These are phyloP conservation scores for Globisporangium recalcitrans DNA, from an alignment of 352 stramenopile species.

Conservation along the genomic window DNA sequence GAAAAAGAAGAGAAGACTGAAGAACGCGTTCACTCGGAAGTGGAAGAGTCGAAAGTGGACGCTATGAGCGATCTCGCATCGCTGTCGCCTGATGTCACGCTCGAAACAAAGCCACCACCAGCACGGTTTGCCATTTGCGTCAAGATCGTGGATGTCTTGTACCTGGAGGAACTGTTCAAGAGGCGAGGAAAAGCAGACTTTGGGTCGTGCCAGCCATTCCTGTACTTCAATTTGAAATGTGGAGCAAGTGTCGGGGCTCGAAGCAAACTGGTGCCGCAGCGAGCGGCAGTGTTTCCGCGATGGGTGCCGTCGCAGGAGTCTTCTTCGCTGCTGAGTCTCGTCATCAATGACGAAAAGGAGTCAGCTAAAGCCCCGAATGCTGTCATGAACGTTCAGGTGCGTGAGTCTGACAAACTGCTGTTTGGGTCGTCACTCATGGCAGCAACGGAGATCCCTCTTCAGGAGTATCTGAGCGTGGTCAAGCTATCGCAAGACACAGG, in stretches of 20 bases:
- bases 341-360: slow-evolving; percentile 20
- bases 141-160: slow-evolving; percentile 42
- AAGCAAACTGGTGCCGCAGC: slow-evolving; percentile 38
- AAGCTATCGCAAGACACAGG: slow-evolving; percentile 16
- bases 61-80: neutral
- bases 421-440: slow-evolving; percentile 69
- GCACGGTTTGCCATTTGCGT: slow-evolving; percentile 27
- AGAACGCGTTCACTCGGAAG: slow-evolving; percentile 2
- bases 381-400: slow-evolving; percentile 52
- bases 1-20: slow-evolving; percentile 15
- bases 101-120: neutral
- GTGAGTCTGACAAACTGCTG: slow-evolving; percentile 61
- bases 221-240: slow-evolving; percentile 38
- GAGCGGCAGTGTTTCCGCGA: slow-evolving; percentile 49
- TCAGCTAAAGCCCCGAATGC: slow-evolving; percentile 10
- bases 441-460: slow-evolving; percentile 38
- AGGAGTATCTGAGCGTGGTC: slow-evolving; percentile 39
- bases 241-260: slow-evolving; percentile 22
- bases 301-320: slow-evolving; percentile 44
- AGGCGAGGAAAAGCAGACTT: slow-evolving; percentile 42
- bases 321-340: slow-evolving; percentile 32
- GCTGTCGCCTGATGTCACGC: neutral
- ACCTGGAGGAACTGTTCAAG: slow-evolving; percentile 49
- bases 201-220: slow-evolving; percentile 39
- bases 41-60: neutral